These are phyloP conservation scores for Serpula lacrymans DNA, from an alignment of 768 basidiomycete genomes.

Conservation along the genomic window DNA sequence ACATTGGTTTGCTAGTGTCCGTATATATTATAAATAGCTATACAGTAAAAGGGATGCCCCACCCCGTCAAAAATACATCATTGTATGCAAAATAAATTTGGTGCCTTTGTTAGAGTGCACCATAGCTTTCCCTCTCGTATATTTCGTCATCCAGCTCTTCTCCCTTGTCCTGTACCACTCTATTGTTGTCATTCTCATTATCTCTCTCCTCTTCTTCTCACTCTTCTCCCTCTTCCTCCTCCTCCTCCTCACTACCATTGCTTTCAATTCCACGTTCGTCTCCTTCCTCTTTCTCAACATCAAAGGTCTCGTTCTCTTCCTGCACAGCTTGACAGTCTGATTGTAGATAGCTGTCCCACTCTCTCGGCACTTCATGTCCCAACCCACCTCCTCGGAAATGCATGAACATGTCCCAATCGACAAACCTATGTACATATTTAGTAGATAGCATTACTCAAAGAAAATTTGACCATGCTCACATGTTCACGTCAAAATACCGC, in stretches of 20 bases:
- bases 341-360: constrained; percentile 8
- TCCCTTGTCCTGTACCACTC: neutral
- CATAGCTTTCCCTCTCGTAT: constrained; percentile 3
- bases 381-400: constrained; percentile 22
- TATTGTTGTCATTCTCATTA: constrained; percentile 1
- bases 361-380: constrained; percentile 20
- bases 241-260: neutral
- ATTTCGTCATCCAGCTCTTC: constrained; percentile 7
- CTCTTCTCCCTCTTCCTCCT: neutral
- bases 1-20: neutral
- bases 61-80: no score
- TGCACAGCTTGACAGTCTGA: neutral
- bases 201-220: neutral
- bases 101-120: no score
- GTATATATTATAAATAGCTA: neutral
- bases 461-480: constrained; percentile 21
- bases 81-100: no score
- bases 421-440: constrained; percentile 25
- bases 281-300: neutral
- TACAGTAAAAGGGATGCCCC: no score
- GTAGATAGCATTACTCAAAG: neutral
- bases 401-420: constrained; percentile 33
- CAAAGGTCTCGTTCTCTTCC: neutral
- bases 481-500: constrained; percentile 27
- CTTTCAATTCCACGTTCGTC: neutral